Evolutionary conservation across 2,329 filamentous ascomycete species (phyloP).

Genomic region (Basipetospora chlamydospora): DNA sequence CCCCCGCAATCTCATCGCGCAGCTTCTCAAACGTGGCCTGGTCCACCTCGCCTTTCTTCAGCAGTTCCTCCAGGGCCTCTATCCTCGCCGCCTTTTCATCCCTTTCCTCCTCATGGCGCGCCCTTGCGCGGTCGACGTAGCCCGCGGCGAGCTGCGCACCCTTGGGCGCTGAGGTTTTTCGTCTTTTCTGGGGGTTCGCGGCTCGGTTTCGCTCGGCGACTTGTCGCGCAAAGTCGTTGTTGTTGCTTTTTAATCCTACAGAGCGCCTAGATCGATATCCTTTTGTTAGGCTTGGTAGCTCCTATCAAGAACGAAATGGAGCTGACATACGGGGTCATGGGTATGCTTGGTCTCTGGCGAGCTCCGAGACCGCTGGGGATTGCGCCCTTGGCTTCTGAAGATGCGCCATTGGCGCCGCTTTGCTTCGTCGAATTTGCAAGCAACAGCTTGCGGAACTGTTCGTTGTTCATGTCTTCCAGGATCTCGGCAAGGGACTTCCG

Average conservation of each 20-base stretch:
- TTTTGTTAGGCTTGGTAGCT: neutral
- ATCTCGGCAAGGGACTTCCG: too few relatives aligned
- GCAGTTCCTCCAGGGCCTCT: conserved; percentile 63
- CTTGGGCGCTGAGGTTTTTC: conserved; percentile 67
- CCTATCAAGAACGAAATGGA: neutral
- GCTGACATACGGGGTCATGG: conserved; percentile 73
- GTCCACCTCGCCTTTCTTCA: conserved; percentile 76
- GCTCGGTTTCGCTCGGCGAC: conserved; percentile 56
- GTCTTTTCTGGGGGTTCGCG: conserved; percentile 50
- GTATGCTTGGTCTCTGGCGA: conserved; percentile 64
- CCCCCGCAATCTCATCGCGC: conserved; percentile 64
- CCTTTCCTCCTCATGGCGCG: conserved; percentile 38
- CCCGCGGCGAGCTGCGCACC: conserved; percentile 66
- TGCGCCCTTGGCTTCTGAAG: conserved; percentile 19
- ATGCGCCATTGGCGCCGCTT: conserved; percentile 27
- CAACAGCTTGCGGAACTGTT: conserved; percentile 77
- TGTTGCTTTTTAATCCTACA: conserved; percentile 33
- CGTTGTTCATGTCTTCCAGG: conserved; percentile 73
- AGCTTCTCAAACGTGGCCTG: conserved; percentile 62
- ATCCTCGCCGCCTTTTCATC: conserved; percentile 50
- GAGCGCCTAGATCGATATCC: conserved; percentile 42
- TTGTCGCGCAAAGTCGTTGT: conserved; percentile 69
- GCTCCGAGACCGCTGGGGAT: conserved; percentile 51
- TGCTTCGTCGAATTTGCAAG: conserved; percentile 31
- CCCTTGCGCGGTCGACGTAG: conserved; percentile 69